phyloP scores from a whole-genome alignment of 164 flowering plant genomes.

The Vitis rotundifolia region DNA sequence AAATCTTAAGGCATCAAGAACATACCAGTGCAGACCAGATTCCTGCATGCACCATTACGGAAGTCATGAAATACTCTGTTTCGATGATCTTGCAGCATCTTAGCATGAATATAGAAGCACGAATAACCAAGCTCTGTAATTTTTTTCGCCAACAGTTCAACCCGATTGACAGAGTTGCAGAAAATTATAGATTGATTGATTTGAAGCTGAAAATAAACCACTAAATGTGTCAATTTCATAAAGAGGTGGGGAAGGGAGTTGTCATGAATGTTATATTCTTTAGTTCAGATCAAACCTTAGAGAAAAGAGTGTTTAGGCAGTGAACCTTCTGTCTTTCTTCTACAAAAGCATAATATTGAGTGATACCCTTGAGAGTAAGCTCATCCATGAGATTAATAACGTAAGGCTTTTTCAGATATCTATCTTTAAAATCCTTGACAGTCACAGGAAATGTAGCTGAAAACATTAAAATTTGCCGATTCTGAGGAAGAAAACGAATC shows the following conservation, averaged over 20 bases:
- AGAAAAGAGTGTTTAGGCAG: conserved; percentile 94
- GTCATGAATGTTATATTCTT: neutral
- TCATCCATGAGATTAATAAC: conserved; percentile 97
- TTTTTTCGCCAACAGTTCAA: conserved; percentile 94
- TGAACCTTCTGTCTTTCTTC: conserved; percentile 99
- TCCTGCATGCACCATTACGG: conserved; percentile 99
- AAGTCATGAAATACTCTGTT: conserved; percentile 98
- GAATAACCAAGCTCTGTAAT: conserved; percentile 99
- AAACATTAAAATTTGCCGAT: conserved; percentile 89
- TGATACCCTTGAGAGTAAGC: conserved; percentile 98
- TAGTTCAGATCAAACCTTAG: conserved; percentile 64
- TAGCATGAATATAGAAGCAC: conserved; percentile 97
- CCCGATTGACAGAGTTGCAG: conserved; percentile 98
- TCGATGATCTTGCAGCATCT: conserved; percentile 98
- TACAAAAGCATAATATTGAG: conserved; percentile 96
- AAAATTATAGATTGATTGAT: conserved; percentile 97
- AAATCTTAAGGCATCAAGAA: neutral
- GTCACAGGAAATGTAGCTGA: conserved; percentile 99
- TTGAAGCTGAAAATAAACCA: conserved; percentile 73
- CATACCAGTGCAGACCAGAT: conserved; percentile 97
- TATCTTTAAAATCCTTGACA: conserved; percentile 90
- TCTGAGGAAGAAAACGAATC: conserved; percentile 69
- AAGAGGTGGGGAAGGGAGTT: neutral
- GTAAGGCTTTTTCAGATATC: conserved; percentile 80
- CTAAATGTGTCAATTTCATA: neutral